Evolutionary conservation across 768 basidiomycete species (phyloP), one percentile per base, ranked within the genome.

Genomic region (Lactarius trivialis): DNA sequence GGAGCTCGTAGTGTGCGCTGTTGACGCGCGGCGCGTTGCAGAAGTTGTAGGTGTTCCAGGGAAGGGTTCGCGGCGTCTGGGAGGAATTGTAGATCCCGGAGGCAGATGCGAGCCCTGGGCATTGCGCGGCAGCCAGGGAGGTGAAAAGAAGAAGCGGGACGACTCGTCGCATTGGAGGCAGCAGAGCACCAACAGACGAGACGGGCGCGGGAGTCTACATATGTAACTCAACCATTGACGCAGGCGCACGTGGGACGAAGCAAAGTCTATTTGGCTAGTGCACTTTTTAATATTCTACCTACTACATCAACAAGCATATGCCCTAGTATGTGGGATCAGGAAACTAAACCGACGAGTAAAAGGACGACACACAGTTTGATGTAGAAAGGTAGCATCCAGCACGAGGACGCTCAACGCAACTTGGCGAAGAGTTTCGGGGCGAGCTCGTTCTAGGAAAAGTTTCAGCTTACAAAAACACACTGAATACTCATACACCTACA

Each of bases 401-500:
- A 55, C 28, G 50, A 45, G 24, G 14, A 34, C 5, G 19, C 50
- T 68, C 77, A 85, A 69, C 78, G 81, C 50, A 95, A 81, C 76
- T 91, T 89, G 72, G 82, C 72, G 78, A 92, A 94, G 53, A 96
- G 76, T 75, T 87, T 91, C 70, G 92, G 90, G 60, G 85, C 91
- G 65, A 84, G 82, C 68, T 82, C 78, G 67, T 74, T 76, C 79
- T 74, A 67, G 33, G 33, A 5, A 52, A 63, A 12, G 48, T 58
- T 67, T 58, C 68, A 60, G 60, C 21, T 37, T 39, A 11, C 4
- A 36, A 48, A n/a, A 30, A 24, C 2, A 21, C 30, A 51, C 48
- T 8, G 26, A 33, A 56, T 28, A 34, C 26, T 6, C 33, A 30
- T 41, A 78, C 88, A 60, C 63, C 26, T 77, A 92, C 91, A 68